These are phyloP conservation scores for Anastatica hierochuntica DNA, from an alignment of 345 rosid species.

Conservation along the genomic window DNA sequence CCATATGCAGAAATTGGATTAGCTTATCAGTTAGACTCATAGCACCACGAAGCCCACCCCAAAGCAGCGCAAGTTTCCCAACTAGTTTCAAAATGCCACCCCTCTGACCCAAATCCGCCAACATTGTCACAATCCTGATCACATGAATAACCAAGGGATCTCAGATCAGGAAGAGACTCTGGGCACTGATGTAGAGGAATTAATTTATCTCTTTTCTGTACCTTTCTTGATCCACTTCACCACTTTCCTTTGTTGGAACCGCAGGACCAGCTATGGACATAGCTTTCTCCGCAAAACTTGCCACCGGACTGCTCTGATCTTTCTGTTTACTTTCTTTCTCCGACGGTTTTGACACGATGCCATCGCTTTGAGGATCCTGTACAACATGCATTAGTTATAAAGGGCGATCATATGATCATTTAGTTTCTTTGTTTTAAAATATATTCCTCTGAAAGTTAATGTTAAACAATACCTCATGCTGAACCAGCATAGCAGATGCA, in stretches of 20 bases:
- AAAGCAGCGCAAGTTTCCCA: constrained; percentile 92
- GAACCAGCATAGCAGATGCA: constrained; percentile 70
- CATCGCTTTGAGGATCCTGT: constrained; percentile 30
- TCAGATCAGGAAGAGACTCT: constrained; percentile 10
- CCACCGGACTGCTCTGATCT: constrained; percentile 38
- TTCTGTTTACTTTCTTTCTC: constrained; percentile 32
- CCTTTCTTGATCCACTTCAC: constrained; percentile 95
- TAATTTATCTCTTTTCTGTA: constrained; percentile 13
- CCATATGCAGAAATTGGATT: constrained; percentile 61
- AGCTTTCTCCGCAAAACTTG: constrained; percentile 93
- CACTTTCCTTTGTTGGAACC: constrained; percentile 85
- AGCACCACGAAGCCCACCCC: constrained; percentile 99
- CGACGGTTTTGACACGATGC: constrained; percentile 25
- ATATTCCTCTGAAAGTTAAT: not conserved
- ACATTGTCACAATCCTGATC: constrained; percentile 73
- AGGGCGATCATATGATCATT: not conserved
- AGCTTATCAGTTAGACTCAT: constrained; percentile 79
- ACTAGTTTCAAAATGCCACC: constrained; percentile 82
- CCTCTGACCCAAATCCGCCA: constrained; percentile 84
- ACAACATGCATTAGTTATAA: not conserved
- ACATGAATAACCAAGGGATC: constrained; percentile 7
- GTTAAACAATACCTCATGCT: constrained; percentile 44
- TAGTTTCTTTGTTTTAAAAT: not conserved
- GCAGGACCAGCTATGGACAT: constrained; percentile 93
- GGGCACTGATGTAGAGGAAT: constrained; percentile 4